Percentiles rank a stretch among this genome's conserved stretches.
These are phyloP conservation scores for Cadophora sp. DNA, from an alignment of 2,329 filamentous ascomycete genomes.

Conservation along the genomic window DNA sequence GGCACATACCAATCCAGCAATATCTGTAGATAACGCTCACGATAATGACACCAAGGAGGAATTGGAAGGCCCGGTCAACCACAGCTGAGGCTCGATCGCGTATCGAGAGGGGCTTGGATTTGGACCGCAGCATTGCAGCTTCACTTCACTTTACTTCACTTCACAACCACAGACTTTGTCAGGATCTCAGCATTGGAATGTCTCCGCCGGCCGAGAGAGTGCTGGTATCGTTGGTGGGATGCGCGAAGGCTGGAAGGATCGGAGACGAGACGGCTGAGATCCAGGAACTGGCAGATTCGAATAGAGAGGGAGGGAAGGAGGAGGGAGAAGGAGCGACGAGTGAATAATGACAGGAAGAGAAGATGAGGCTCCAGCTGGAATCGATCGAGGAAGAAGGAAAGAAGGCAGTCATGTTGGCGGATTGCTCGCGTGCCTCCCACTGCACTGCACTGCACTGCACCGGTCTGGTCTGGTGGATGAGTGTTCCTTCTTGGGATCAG, in stretches of 20 bases:
- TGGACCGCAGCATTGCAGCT: conserved; percentile 23
- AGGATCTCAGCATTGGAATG: conserved; percentile 20
- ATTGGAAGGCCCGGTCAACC: conserved; percentile 33
- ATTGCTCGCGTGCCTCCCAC: conserved; percentile 7
- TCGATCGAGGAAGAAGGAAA: background rate
- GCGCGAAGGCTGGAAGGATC: background rate
- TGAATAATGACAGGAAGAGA: background rate
- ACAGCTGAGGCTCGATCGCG: conserved; percentile 15
- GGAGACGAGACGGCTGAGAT: background rate
- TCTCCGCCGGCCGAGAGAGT: background rate
- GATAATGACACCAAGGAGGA: conserved; percentile 34
- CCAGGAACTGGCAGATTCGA: background rate
- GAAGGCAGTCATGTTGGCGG: conserved; percentile 5
- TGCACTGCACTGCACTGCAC: too few relatives aligned
- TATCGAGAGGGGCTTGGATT: conserved; percentile 15
- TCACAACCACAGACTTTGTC: conserved; percentile 8
- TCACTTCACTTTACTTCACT: background rate
- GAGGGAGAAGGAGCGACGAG: background rate
- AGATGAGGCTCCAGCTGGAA: conserved; percentile 1
- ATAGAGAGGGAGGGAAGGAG: background rate
- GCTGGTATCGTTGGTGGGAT: background rate
- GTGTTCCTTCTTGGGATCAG: conserved; percentile 6
- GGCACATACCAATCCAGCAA: conserved; percentile 42
- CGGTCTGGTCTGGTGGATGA: background rate
- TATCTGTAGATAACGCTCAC: conserved; percentile 42